Base-by-base conservation (phyloP, 139 green algal species). In the Tetradesmus obliquus region DNA sequence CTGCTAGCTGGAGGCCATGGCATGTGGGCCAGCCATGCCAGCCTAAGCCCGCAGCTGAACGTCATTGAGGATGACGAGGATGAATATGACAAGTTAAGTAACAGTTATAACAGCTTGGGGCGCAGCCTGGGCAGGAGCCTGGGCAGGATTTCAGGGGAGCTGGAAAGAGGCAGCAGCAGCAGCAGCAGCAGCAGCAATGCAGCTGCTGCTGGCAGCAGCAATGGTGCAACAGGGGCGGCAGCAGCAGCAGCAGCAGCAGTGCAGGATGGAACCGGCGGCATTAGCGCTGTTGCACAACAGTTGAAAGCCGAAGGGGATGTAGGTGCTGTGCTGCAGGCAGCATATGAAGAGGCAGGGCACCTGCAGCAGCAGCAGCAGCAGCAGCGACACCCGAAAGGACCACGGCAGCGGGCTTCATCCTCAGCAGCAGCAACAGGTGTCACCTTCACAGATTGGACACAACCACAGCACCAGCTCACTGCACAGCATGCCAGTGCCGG, bases 21-120 rank as follows among this genome's bases (percentile, higher is more conserved):
- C 15, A n/a, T 91, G 2, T 84, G 91, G 84, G 62, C 71, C 9
- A 54, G 71, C 19, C 79, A 90, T 15, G 86, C 91, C 9, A 86
- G 79, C 66, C 51, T 51, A 1, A 55, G 10, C 7, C 80, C 88
- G 57, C 88, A 88, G 79, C 81, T 92, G 13, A 85, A 83, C 8
- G 54, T n/a, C 0, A 92, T 92, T 13, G 13, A 22, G 12, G 88
- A 92, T 10, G 88, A 87, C 12, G 82, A 72, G 19, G 82, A 72
- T 2, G 82, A 72, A 19, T 55, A 87, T 19, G 82, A 57, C 82
- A 55, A 53, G 20, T 19, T 32, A 51, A 53, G n/a, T 45, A 55
- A 8, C 82, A 83, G 76, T 53, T 13, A 54, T 13, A 83, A 83
- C 24, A 71, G 60, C 0, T 22, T 71, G 60, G 60, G 60, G 60